Conservation (phyloP, 176 grass and related monocot species). For the Juncus inflexus region DNA sequence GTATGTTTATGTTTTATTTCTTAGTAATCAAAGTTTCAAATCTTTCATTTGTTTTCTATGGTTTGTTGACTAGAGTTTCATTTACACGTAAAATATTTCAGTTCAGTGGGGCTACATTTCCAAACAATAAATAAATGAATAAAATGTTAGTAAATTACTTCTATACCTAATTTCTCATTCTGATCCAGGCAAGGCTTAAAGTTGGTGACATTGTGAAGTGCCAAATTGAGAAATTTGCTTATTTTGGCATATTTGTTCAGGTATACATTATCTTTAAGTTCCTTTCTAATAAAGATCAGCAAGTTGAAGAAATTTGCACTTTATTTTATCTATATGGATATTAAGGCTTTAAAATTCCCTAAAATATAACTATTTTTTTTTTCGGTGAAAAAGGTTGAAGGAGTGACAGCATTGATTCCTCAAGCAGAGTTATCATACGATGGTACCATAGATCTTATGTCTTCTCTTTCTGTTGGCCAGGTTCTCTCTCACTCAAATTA, state of each 20-base stretch:
- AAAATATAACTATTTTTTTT: slow-evolving; percentile 26
- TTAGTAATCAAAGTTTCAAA: slow-evolving; percentile 9
- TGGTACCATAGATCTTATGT: slow-evolving; percentile 74
- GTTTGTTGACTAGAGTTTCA: too few species aligned
- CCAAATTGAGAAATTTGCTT: slow-evolving; percentile 70
- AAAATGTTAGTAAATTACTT: slow-evolving; percentile 5
- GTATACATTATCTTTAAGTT: slow-evolving; percentile 27
- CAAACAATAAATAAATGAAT: slow-evolving; percentile 3
- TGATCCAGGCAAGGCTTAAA: slow-evolving; percentile 74
- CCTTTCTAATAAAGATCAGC: too few species aligned
- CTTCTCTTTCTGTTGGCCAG: slow-evolving; percentile 84
- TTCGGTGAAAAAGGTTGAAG: slow-evolving; percentile 67
- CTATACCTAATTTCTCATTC: slow-evolving; percentile 10
- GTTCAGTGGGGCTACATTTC: neutral
- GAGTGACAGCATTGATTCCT: slow-evolving; percentile 75
- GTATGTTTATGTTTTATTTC: slow-evolving; percentile 39
- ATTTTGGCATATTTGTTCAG: slow-evolving; percentile 96
- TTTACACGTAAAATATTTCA: too few species aligned
- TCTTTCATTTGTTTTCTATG: slow-evolving; percentile 11
- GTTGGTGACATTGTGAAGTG: slow-evolving; percentile 82
- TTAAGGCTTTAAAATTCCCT: neutral
- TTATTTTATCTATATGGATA: too few species aligned
- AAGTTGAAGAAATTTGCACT: too few species aligned
- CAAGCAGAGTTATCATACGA: slow-evolving; percentile 84
- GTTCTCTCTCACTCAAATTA: slow-evolving; percentile 35